Conservation (phyloP, 345 rosid genomes). For the Gossypium raimondii region DNA sequence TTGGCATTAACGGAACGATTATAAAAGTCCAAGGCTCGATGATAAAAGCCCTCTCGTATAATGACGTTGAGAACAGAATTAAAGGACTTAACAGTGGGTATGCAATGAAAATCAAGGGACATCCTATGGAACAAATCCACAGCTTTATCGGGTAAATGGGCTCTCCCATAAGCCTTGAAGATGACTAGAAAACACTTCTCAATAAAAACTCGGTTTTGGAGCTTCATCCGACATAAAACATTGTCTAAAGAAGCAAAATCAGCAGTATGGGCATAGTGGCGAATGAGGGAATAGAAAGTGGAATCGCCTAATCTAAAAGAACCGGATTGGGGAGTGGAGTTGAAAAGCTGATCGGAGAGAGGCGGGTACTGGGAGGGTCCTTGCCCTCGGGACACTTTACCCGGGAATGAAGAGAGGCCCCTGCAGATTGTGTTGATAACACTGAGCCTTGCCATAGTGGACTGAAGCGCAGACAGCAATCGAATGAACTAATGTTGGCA, state of each 20-base stretch:
- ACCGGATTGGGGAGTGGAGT: constrained; percentile 50
- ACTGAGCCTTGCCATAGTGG: background rate
- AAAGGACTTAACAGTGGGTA: constrained; percentile 67
- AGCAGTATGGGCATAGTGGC: constrained; percentile 45
- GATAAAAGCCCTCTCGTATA: constrained; percentile 47
- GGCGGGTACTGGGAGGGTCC: constrained; percentile 32
- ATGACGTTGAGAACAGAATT: constrained; percentile 81
- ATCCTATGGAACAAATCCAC: constrained; percentile 61
- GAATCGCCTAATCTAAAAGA: constrained; percentile 72
- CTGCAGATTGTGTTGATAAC: constrained; percentile 18
- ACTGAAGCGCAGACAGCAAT: background rate
- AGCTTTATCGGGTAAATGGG: constrained; percentile 57
- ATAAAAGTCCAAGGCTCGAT: constrained; percentile 66
- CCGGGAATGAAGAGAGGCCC: constrained; percentile 29
- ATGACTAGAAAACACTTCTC: constrained; percentile 56
- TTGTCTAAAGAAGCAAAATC: constrained; percentile 58
- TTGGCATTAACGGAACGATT: constrained; percentile 41
- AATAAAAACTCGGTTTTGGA: constrained; percentile 49
- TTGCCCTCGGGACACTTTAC: constrained; percentile 23
- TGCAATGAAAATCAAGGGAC: constrained; percentile 63
- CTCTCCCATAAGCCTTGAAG: constrained; percentile 74
- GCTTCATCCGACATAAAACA: constrained; percentile 54
- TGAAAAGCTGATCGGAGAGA: constrained; percentile 48
- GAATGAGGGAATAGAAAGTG: constrained; percentile 62
- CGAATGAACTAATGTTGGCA: background rate